Evolutionary conservation across 352 stramenopile species (phyloP).

Genomic region (Pseudoperonospora humuli): DNA sequence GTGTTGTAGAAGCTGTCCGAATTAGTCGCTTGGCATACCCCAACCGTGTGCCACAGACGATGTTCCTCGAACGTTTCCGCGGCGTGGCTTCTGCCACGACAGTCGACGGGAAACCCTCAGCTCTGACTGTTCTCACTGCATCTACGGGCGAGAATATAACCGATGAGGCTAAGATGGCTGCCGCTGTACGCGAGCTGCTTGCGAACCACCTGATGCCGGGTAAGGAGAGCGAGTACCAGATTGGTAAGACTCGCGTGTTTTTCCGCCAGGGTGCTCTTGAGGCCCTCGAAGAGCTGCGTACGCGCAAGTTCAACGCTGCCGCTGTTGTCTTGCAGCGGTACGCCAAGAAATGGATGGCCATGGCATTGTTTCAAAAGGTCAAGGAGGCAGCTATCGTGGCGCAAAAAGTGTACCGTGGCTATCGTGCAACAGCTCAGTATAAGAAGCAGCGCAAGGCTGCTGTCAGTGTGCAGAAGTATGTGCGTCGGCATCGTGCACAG

Average conservation of each 20-base stretch:
- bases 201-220: conserved; percentile 49
- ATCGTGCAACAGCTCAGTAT: conserved; percentile 40
- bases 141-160: conserved; percentile 30
- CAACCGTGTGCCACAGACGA: conserved; percentile 90
- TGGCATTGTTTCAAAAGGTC: conserved; percentile 48
- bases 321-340: conserved; percentile 80
- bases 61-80: conserved; percentile 83
- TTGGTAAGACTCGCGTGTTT: conserved; percentile 91
- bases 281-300: conserved; percentile 80
- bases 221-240: conserved; percentile 62
- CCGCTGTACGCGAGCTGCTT: conserved; percentile 45
- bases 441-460: conserved; percentile 50
- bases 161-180: conserved; percentile 27
- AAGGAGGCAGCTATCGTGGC: conserved; percentile 51
- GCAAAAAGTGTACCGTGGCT: conserved; percentile 49
- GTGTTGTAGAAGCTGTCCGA: conserved; percentile 97
- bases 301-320: conserved; percentile 66
- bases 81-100: conserved; percentile 34
- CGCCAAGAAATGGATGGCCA: conserved; percentile 73
- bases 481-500: conserved; percentile 54
- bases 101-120: conserved; percentile 15
- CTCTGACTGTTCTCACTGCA: conserved; percentile 28
- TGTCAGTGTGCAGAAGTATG: conserved; percentile 57
- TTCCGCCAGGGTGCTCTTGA: conserved; percentile 91
- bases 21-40: conserved; percentile 97